Evolutionary conservation across 257 asterid genomes (phyloP).

Genomic region (Coffea eugenioides): DNA sequence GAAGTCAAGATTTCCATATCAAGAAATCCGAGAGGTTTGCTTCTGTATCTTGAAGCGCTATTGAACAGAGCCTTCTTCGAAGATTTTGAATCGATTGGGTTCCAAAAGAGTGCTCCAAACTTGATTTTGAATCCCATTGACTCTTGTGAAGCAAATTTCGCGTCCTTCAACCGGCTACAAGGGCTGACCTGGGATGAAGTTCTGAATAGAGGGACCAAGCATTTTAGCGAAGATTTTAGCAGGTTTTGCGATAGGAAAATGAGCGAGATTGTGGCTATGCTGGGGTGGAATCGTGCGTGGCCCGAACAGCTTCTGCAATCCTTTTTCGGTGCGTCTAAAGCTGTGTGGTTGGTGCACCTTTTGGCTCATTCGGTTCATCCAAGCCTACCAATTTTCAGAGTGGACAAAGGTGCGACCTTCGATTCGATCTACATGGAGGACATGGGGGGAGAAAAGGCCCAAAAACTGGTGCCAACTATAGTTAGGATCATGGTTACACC

Average conservation of each 20-base stretch:
- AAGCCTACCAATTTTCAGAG: constrained; percentile 69
- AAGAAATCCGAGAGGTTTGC: constrained; percentile 62
- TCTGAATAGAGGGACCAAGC: constrained; percentile 72
- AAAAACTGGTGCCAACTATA: constrained; percentile 55
- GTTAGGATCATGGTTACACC: constrained; percentile 95
- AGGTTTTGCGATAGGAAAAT: constrained; percentile 87
- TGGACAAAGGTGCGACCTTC: constrained; percentile 61
- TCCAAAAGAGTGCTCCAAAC: constrained; percentile 44
- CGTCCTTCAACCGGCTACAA: constrained; percentile 49
- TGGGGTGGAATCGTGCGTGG: constrained; percentile 97
- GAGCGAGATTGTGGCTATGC: constrained; percentile 90
- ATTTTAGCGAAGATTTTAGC: constrained; percentile 88
- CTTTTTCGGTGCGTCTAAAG: constrained; percentile 82
- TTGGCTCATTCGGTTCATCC: constrained; percentile 91
- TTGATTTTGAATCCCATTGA: constrained; percentile 73
- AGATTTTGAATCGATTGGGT: constrained; percentile 70
- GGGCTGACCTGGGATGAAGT: constrained; percentile 90
- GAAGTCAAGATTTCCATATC: constrained; percentile 69
- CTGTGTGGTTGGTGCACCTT: constrained; percentile 90
- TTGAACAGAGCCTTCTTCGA: constrained; percentile 63
- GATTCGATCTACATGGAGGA: constrained; percentile 97
- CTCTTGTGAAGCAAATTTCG: constrained; percentile 69
- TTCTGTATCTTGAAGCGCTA: constrained; percentile 74
- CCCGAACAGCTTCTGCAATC: constrained; percentile 87
- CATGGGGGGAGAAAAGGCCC: constrained; percentile 74